Conservation (phyloP, 1,284 basidiomycete species). For the Sphaerobolus stellatus region DNA sequence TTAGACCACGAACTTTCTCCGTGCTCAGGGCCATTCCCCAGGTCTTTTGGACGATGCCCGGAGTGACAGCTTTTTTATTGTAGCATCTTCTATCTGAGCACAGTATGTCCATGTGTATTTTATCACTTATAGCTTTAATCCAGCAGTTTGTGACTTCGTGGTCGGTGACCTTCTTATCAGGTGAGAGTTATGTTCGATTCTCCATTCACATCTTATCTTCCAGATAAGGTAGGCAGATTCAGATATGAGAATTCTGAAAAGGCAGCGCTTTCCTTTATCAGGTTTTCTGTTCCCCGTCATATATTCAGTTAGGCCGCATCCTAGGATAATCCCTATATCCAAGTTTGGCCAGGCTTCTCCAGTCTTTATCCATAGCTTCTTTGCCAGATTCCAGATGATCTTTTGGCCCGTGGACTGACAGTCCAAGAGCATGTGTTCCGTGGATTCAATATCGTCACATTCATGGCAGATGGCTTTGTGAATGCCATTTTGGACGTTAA, state of each 20-base stretch:
- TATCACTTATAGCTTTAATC: not conserved
- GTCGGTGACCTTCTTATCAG: not conserved
- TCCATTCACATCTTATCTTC: conserved; percentile 17
- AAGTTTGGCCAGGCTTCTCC: not conserved
- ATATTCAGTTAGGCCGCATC: not conserved
- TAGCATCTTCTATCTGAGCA: not conserved
- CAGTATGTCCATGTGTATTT: not conserved
- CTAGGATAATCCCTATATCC: conserved; percentile 2
- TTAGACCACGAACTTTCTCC: not conserved
- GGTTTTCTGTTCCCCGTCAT: not conserved
- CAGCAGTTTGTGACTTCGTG: not conserved
- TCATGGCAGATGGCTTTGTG: conserved; percentile 13
- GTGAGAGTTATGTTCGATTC: not conserved
- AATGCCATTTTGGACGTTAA: conserved; percentile 12
- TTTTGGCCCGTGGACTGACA: conserved; percentile 13
- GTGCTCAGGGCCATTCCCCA: not conserved
- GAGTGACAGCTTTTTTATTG: not conserved
- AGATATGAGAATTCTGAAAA: conserved; percentile 17
- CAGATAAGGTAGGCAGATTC: conserved; percentile 21
- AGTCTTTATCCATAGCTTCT: conserved; percentile 2
- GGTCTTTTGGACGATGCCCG: not conserved
- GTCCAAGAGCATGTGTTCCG: conserved; percentile 24
- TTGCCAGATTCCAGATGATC: conserved; percentile 17
- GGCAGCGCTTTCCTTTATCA: not conserved
- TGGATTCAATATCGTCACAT: conserved; percentile 16